Conservation (phyloP, 768 basidiomycete species). For the Dacryopinax primogenitus region DNA sequence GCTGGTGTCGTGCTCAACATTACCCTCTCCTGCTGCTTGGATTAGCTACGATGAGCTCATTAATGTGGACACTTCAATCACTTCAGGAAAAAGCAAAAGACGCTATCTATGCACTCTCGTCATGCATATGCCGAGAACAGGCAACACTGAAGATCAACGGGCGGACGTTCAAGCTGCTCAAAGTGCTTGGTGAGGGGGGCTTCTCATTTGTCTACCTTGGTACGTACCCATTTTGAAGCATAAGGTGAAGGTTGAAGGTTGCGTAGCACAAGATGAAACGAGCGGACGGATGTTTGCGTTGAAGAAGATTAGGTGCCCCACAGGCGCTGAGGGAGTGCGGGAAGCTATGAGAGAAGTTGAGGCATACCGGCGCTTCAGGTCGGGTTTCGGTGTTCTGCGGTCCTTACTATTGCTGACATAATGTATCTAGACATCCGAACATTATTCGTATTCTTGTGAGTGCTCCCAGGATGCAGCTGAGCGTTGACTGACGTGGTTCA, state of each 20-base stretch:
- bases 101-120: slow-evolving; percentile 66
- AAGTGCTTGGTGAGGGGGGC: slow-evolving; percentile 90
- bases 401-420: background rate
- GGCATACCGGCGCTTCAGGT: slow-evolving; percentile 91
- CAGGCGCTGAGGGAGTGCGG: slow-evolving; percentile 73
- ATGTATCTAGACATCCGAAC: slow-evolving; percentile 63
- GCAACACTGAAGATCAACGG: slow-evolving; percentile 93
- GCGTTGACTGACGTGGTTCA: slow-evolving; percentile 21
- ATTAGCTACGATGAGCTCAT: background rate
- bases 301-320: slow-evolving; percentile 92
- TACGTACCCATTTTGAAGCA: background rate
- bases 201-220: slow-evolving; percentile 78
- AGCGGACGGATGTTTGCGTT: slow-evolving; percentile 89
- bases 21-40: background rate
- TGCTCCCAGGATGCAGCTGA: background rate
- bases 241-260: background rate
- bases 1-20: background rate
- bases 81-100: slow-evolving; percentile 68
- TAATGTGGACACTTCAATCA: slow-evolving; percentile 32
- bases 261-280: slow-evolving; percentile 58
- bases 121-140: slow-evolving; percentile 66
- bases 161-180: slow-evolving; percentile 81
- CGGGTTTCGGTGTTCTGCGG: slow-evolving; percentile 25
- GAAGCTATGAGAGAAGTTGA: slow-evolving; percentile 84
- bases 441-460: slow-evolving; percentile 84